Evolutionary conservation across 352 stramenopile species (phyloP).

Genomic region (Globisporangium barbulae): DNA sequence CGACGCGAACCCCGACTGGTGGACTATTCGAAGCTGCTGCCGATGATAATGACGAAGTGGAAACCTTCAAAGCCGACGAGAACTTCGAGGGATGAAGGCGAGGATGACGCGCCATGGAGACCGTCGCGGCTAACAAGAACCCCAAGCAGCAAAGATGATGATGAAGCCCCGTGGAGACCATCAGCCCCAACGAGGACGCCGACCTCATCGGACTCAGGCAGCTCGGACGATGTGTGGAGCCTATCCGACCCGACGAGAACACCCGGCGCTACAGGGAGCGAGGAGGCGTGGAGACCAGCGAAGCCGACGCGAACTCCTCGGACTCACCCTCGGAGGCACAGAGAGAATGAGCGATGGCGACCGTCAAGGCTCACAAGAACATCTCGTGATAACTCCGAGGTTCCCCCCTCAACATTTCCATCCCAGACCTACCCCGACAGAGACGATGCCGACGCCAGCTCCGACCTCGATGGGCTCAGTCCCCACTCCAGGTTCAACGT

Average conservation of each 20-base stretch:
- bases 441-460: neutral
- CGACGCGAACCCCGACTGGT: neutral
- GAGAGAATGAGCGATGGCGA: neutral
- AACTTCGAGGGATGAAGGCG: neutral
- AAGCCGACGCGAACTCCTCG: conserved; percentile 1
- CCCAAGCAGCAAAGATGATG: neutral
- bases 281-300: neutral
- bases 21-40: neutral
- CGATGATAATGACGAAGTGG: neutral
- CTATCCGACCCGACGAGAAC: neutral
- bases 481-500: neutral
- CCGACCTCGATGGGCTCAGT: neutral
- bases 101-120: neutral
- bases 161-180: neutral
- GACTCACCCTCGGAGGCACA: too few species aligned
- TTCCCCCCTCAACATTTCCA: neutral
- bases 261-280: neutral
- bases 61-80: neutral
- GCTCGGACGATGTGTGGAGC: neutral
- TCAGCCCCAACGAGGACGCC: neutral
- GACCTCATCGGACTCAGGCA: neutral
- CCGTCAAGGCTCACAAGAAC: neutral
- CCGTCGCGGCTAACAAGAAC: neutral
- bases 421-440: neutral
- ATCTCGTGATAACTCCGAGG: neutral